phyloP scores from a whole-genome alignment of 768 basidiomycete genomes.

The Xerocomellus intermedius region DNA sequence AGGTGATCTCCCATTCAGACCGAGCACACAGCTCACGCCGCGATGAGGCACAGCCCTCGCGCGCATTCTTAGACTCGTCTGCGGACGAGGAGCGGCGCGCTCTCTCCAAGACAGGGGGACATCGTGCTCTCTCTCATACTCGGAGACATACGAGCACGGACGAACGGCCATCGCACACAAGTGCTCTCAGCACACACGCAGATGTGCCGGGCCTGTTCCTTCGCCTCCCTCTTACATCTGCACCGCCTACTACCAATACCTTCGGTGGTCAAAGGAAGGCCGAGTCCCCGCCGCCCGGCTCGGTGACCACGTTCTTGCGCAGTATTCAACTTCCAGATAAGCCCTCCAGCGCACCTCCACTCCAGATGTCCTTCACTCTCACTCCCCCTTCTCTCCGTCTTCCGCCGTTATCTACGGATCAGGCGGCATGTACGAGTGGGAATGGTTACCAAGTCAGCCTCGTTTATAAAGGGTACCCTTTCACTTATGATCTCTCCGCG shows the following conservation, averaged over 20 bases:
- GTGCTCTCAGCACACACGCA: slow-evolving; percentile 6
- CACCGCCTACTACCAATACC: background rate
- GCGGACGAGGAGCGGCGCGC: slow-evolving; percentile 4
- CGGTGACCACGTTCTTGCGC: slow-evolving; percentile 26
- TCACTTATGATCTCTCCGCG: slow-evolving; percentile 26
- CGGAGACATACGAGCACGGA: slow-evolving; percentile 7
- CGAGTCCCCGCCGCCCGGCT: slow-evolving; percentile 11
- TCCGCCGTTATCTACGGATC: slow-evolving; percentile 13
- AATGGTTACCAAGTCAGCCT: slow-evolving; percentile 23
- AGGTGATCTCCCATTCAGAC: slow-evolving; percentile 4
- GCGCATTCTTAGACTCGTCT: background rate
- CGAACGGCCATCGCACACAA: slow-evolving; percentile 3
- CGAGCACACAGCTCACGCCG: slow-evolving; percentile 5
- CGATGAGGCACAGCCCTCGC: slow-evolving; percentile 3
- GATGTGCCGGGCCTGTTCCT: slow-evolving; percentile 13
- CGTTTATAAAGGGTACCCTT: slow-evolving; percentile 27
- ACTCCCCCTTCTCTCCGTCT: slow-evolving; percentile 8
- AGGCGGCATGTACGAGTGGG: background rate
- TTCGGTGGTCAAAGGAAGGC: background rate
- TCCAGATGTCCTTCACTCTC: slow-evolving; percentile 11
- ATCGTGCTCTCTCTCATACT: background rate
- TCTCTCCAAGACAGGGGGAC: slow-evolving; percentile 5
- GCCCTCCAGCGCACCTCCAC: slow-evolving; percentile 6
- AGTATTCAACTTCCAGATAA: slow-evolving; percentile 25
- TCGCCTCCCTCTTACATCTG: slow-evolving; percentile 14